Conservation (phyloP, 257 asterid species). For the Ilex asprella region DNA sequence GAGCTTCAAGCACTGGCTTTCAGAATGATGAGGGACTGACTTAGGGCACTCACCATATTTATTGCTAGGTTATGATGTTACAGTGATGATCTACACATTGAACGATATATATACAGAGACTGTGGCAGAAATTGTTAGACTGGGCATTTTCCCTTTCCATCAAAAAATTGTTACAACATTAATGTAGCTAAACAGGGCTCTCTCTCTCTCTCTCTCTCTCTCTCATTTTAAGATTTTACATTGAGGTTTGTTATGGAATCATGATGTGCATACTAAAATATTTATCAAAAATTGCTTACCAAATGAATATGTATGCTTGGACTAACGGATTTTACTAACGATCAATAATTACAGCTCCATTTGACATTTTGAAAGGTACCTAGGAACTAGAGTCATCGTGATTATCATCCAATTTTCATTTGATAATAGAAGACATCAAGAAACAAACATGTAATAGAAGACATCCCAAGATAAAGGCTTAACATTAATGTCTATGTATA, state of each 20-base stretch:
- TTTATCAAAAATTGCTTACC: no score
- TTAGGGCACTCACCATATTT: background rate
- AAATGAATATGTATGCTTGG: no score
- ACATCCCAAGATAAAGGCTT: no score
- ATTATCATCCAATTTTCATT: background rate
- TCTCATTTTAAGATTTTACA: no score
- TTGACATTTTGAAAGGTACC: slow-evolving; percentile 15
- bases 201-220: background rate
- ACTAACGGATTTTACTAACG: no score
- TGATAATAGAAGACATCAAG: background rate
- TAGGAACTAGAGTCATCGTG: slow-evolving; percentile 24
- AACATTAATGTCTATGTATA: no score
- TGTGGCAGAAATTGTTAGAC: background rate
- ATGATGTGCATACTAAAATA: no score
- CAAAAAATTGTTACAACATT: background rate
- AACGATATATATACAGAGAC: slow-evolving; percentile 11
- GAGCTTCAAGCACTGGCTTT: slow-evolving; percentile 87
- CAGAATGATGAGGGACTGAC: slow-evolving; percentile 64
- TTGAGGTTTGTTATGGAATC: no score
- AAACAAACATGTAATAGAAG: no score
- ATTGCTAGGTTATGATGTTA: background rate
- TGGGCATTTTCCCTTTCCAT: background rate
- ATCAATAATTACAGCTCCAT: background rate
- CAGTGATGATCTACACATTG: background rate
- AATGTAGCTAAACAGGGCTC: background rate